Percentiles rank a stretch among this genome's conserved stretches.
phyloP scores from a whole-genome alignment of 1,284 basidiomycete genomes.

The Schizopora paradoxa region DNA sequence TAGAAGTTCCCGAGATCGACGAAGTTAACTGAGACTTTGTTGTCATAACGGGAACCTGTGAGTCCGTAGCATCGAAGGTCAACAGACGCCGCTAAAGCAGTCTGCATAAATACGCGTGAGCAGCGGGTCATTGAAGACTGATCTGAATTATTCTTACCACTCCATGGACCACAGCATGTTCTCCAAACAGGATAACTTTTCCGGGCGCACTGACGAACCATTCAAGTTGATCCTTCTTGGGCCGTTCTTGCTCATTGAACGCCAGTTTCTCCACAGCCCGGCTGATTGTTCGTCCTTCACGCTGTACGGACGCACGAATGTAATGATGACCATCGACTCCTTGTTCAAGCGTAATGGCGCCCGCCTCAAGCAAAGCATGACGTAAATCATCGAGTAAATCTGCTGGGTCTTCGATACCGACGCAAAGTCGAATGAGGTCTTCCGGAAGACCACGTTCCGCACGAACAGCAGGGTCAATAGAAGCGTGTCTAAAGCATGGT shows the following conservation, averaged over 20 bases:
- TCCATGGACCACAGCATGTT: conserved; percentile 98
- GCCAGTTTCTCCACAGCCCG: conserved; percentile 67
- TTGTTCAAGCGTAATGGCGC: conserved; percentile 68
- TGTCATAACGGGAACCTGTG: conserved; percentile 69
- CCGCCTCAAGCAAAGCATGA: conserved; percentile 85
- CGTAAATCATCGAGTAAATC: conserved; percentile 96
- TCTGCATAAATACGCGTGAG: conserved; percentile 39
- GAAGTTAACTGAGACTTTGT: conserved; percentile 73
- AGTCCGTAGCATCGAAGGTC: conserved; percentile 94
- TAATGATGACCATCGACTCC: conserved; percentile 37
- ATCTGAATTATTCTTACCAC: conserved; percentile 55
- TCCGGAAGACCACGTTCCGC: conserved; percentile 94
- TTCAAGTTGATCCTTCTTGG: conserved; percentile 44
- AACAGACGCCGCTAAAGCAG: conserved; percentile 92
- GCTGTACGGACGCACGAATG: conserved; percentile 39
- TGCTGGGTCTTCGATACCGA: conserved; percentile 93
- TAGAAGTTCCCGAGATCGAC: conserved; percentile 77
- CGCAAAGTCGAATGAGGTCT: conserved; percentile 95
- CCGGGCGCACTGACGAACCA: conserved; percentile 94
- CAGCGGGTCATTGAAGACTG: neutral
- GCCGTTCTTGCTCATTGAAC: conserved; percentile 27
- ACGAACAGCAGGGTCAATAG: conserved; percentile 90
- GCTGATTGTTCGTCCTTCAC: conserved; percentile 41
- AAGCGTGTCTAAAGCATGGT: conserved; percentile 74
- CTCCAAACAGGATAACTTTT: conserved; percentile 97